A percentile compares a stretch with the other conserved stretches of the same genome.
These are phyloP conservation scores for Mycena sanguinolenta DNA, from an alignment of 768 basidiomycete genomes.

Conservation along the genomic window DNA sequence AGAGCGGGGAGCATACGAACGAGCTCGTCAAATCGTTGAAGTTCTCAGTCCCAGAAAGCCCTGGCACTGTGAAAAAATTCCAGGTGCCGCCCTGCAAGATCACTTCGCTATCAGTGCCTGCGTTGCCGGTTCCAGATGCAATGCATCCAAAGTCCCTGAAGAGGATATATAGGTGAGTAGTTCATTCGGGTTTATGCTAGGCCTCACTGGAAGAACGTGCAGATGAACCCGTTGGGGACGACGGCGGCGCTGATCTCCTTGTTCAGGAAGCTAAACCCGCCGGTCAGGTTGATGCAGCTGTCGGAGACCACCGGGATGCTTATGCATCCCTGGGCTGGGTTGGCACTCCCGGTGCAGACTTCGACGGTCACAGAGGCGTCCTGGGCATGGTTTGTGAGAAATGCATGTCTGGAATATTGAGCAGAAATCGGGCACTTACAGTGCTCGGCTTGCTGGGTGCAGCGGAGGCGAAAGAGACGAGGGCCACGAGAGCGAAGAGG, in stretches of 20 bases:
- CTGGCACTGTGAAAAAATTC: background rate
- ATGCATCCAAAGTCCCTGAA: slow-evolving; percentile 1
- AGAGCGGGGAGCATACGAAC: background rate
- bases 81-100: background rate
- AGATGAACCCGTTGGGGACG: slow-evolving; percentile 10
- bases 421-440: background rate
- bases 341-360: background rate
- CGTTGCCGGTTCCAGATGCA: background rate
- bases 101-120: background rate
- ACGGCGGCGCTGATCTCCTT: slow-evolving; percentile 9
- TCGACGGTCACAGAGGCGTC: background rate
- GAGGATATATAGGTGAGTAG: background rate
- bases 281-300: slow-evolving; percentile 1
- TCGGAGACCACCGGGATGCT: slow-evolving; percentile 5
- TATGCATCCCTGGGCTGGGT: background rate
- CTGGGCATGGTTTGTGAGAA: background rate
- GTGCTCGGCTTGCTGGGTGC: background rate
- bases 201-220: slow-evolving; percentile 16
- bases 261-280: slow-evolving; percentile 15
- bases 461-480: slow-evolving; percentile 4
- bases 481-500: slow-evolving; percentile 3
- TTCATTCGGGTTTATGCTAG: background rate
- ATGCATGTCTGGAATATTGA: background rate
- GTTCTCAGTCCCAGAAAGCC: background rate
- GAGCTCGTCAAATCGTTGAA: background rate